Conservation (phyloP, 163 green algal genomes). For the Coccomyxa subellipsoidea region DNA sequence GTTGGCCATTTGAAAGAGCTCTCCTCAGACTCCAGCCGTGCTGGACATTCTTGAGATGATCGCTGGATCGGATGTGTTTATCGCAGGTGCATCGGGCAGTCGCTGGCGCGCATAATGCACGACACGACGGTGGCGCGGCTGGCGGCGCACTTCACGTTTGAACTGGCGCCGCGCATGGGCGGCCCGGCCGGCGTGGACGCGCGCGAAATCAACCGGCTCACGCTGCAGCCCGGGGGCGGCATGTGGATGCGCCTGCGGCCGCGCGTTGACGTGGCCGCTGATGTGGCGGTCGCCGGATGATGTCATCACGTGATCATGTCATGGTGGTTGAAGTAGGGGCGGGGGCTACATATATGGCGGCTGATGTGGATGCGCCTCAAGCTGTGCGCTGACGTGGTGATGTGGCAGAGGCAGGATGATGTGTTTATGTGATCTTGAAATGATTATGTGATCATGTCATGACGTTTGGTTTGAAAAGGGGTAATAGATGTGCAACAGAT, state of each 20-base stretch:
- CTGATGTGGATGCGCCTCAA: neutral
- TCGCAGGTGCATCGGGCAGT: constrained; percentile 20
- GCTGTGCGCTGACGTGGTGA: neutral
- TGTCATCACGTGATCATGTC: neutral
- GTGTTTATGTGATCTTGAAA: neutral
- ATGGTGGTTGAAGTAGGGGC: neutral
- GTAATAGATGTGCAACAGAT: too few species aligned
- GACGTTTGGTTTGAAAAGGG: too few species aligned
- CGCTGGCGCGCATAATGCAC: constrained; percentile 20
- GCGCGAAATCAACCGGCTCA: constrained; percentile 13
- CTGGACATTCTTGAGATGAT: too few species aligned
- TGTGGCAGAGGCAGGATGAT: neutral
- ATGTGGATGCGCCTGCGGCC: neutral
- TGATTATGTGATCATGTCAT: too few species aligned
- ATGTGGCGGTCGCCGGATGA: neutral
- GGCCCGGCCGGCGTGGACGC: constrained; percentile 6
- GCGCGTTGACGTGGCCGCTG: neutral
- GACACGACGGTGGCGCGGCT: constrained; percentile 4
- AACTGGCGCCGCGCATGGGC: constrained; percentile 18
- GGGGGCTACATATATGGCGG: neutral
- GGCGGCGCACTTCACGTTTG: constrained; percentile 10
- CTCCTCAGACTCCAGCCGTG: too few species aligned
- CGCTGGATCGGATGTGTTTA: too few species aligned
- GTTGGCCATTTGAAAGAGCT: too few species aligned
- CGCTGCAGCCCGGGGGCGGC: constrained; percentile 15